phyloP scores from a whole-genome alignment of 148 eudicot species.

The Nyssa sinensis region DNA sequence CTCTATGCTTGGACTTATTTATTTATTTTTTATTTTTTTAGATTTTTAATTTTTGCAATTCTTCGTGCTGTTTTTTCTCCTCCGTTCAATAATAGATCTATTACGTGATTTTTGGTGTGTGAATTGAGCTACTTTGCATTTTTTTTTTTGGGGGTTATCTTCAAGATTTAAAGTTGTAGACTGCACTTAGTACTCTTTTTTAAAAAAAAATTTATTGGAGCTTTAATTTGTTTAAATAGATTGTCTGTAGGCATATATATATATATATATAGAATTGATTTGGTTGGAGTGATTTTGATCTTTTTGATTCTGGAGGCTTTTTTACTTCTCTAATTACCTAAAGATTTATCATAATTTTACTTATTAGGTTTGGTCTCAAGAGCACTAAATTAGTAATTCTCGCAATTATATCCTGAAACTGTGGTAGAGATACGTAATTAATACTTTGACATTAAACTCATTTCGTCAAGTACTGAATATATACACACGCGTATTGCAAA shows the following conservation, averaged over 20 bases:
- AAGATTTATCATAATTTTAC: neutral
- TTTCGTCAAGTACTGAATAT: neutral
- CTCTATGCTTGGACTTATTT: neutral
- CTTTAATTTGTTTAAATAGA: neutral
- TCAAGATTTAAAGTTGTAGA: neutral
- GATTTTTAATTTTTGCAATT: neutral
- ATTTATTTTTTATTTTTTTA: neutral
- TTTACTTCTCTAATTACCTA: too few species aligned
- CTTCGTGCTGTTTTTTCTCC: neutral
- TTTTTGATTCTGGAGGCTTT: too few species aligned
- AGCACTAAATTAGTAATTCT: neutral
- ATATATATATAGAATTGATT: neutral
- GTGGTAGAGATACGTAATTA: neutral
- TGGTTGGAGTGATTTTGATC: neutral
- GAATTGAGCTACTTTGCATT: conserved; percentile 1
- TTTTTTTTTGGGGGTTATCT: neutral
- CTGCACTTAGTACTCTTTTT: neutral
- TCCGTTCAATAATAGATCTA: neutral
- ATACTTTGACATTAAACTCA: neutral
- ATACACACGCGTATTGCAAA: too few species aligned
- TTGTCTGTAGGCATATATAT: neutral
- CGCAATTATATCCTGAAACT: neutral
- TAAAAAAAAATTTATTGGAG: neutral
- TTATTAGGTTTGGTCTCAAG: neutral
- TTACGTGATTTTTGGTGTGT: neutral